A percentile compares a stretch with the other conserved stretches of the same genome.
Evolutionary conservation across 177 flowering plant species (phyloP).

Genomic region (Tripterygium wilfordii): DNA sequence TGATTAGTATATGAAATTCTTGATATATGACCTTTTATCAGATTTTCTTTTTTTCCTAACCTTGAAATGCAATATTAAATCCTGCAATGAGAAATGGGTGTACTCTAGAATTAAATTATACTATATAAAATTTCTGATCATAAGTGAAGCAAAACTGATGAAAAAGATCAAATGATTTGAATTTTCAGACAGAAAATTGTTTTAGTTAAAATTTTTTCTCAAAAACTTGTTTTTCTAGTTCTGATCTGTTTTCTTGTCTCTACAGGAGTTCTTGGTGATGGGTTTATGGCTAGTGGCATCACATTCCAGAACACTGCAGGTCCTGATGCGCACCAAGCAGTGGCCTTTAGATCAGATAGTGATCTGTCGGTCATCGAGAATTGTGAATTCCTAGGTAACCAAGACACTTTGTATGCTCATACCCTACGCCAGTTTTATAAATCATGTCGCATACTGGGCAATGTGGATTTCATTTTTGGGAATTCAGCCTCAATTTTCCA

Average conservation of each 20-base stretch:
- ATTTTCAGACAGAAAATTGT: too few relatives aligned
- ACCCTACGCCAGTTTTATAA: constrained; percentile 73
- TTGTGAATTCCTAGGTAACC: constrained; percentile 80
- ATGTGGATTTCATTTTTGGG: constrained; percentile 85
- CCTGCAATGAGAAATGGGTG: too few relatives aligned
- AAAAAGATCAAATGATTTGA: too few relatives aligned
- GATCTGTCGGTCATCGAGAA: constrained; percentile 59
- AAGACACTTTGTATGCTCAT: constrained; percentile 80
- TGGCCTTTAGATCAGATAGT: constrained; percentile 72
- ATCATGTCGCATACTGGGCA: constrained; percentile 62
- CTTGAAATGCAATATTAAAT: too few relatives aligned
- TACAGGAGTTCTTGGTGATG: constrained; percentile 76
- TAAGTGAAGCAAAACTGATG: too few relatives aligned
- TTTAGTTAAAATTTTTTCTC: not conserved
- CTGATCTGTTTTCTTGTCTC: not conserved
- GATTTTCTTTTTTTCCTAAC: too few relatives aligned
- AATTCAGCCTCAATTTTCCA: constrained; percentile 66
- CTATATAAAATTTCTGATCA: too few relatives aligned
- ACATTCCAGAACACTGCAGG: constrained; percentile 87
- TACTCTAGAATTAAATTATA: too few relatives aligned
- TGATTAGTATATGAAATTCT: too few relatives aligned
- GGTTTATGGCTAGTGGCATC: constrained; percentile 73
- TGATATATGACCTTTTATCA: too few relatives aligned
- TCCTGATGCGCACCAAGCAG: constrained; percentile 77
- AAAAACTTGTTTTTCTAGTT: not conserved